Evolutionary conservation across 1,284 basidiomycete genomes (phyloP).

Genomic region (Cutaneotrichosporon sp.): DNA sequence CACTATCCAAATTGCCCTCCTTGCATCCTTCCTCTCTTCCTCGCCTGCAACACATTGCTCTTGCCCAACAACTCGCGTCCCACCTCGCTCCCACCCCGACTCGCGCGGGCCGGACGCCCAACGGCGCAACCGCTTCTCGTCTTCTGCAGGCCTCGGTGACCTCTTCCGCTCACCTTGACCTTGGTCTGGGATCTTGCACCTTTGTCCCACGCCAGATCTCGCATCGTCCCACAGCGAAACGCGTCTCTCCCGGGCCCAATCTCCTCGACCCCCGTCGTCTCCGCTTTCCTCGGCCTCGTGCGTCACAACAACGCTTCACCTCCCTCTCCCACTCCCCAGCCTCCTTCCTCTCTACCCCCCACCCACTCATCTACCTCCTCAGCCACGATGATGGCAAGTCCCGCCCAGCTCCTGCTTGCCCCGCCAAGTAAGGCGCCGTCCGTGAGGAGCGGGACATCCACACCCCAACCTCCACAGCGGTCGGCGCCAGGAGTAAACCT

Average conservation of each 20-base stretch:
- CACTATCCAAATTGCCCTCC: no score
- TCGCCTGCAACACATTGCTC: no score
- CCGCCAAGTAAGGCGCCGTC: background rate
- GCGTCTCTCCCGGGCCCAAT: background rate
- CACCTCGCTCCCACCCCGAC: background rate
- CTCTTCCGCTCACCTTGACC: background rate
- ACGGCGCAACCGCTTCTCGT: background rate
- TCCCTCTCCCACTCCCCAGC: no score
- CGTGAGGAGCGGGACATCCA: conserved; percentile 8
- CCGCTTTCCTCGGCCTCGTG: background rate
- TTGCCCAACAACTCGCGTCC: background rate
- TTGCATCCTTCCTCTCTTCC: background rate
- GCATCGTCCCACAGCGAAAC: background rate
- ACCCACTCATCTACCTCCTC: background rate
- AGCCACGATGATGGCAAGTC: background rate
- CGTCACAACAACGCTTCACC: no score
- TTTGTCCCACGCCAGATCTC: background rate
- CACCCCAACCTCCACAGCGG: background rate
- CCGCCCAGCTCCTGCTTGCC: background rate
- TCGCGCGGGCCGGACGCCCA: background rate
- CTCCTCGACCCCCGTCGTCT: background rate
- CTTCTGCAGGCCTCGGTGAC: background rate
- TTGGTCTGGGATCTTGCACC: background rate
- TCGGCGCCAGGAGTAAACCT: conserved; percentile 1
- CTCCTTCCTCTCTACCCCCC: no score